Conservation (phyloP, 805 yeast species). For the Saccharomycopsis amapae region DNA sequence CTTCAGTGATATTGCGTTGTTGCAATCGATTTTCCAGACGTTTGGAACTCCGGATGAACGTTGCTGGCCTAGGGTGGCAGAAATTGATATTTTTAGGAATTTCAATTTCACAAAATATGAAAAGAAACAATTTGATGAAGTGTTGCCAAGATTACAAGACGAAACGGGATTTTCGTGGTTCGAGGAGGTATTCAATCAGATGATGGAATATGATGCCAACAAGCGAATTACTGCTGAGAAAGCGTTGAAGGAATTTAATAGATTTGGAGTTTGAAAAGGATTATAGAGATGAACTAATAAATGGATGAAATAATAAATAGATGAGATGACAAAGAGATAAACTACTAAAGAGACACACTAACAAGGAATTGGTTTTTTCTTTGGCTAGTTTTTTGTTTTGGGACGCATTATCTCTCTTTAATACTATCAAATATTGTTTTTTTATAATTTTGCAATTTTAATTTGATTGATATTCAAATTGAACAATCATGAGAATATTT, state of each 20-base stretch:
- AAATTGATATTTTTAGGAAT: slow-evolving; percentile 31
- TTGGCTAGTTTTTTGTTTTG: neutral
- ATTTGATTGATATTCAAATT: no score
- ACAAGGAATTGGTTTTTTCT: no score
- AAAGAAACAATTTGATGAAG: slow-evolving; percentile 22
- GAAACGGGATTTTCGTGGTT: neutral
- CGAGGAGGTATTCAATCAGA: slow-evolving; percentile 30
- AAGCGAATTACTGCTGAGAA: slow-evolving; percentile 29
- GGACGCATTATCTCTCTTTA: neutral
- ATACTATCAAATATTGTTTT: no score
- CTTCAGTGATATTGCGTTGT: slow-evolving; percentile 50
- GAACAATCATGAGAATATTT: no score
- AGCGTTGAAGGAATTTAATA: no score
- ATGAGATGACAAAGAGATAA: no score
- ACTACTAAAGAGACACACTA: no score
- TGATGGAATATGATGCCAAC: slow-evolving; percentile 38
- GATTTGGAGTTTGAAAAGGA: no score
- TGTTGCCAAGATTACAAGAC: slow-evolving; percentile 29
- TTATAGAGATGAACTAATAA: no score
- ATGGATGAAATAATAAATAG: no score
- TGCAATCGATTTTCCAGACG: slow-evolving; percentile 43
- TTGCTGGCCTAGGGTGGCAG: slow-evolving; percentile 38
- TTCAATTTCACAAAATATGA: slow-evolving; percentile 27
- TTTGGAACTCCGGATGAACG: slow-evolving; percentile 59
- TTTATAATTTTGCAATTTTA: no score